A percentile compares a stretch with the other conserved stretches of the same genome.
phyloP scores from a whole-genome alignment of 1,284 basidiomycete genomes.

The Cryptococcus deneoformans region DNA sequence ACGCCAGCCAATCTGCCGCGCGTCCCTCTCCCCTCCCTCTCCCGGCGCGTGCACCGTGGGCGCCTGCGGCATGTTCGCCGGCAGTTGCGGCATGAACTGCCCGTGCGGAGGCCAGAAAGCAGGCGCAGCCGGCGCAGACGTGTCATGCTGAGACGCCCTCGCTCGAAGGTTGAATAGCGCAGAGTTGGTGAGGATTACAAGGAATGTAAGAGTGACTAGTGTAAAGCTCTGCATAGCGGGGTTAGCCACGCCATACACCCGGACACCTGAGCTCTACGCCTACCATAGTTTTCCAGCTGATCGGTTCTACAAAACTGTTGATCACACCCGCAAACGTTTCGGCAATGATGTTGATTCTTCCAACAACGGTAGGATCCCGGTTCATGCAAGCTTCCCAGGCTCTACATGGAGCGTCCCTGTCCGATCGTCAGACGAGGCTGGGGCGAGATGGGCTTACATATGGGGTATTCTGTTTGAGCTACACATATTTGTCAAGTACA shows the following conservation, averaged over 20 bases:
- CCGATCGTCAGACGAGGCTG: background rate
- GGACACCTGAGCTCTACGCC: slow-evolving; percentile 35
- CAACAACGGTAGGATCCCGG: slow-evolving; percentile 84
- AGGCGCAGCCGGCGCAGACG: slow-evolving; percentile 9
- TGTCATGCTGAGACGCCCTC: slow-evolving; percentile 36
- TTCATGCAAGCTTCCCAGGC: slow-evolving; percentile 96
- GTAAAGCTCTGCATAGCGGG: slow-evolving; percentile 62
- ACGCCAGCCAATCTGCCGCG: slow-evolving; percentile 20
- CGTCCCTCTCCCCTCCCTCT: background rate
- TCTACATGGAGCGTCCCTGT: slow-evolving; percentile 65
- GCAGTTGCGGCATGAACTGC: slow-evolving; percentile 19
- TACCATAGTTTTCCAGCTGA: slow-evolving; percentile 95
- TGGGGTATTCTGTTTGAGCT: slow-evolving; percentile 66
- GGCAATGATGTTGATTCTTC: slow-evolving; percentile 83
- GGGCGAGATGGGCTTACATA: slow-evolving; percentile 53
- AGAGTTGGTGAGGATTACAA: slow-evolving; percentile 79
- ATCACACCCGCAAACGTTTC: slow-evolving; percentile 95
- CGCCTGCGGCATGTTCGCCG: slow-evolving; percentile 10
- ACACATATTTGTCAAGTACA: slow-evolving; percentile 81
- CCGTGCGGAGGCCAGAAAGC: slow-evolving; percentile 17
- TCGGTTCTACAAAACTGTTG: slow-evolving; percentile 93
- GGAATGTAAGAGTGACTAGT: slow-evolving; percentile 70
- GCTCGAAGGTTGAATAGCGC: slow-evolving; percentile 57
- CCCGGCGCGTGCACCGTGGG: slow-evolving; percentile 5
- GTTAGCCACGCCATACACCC: background rate